These are phyloP conservation scores for Mycena citricolor DNA, from an alignment of 1,284 basidiomycete genomes.

Conservation along the genomic window DNA sequence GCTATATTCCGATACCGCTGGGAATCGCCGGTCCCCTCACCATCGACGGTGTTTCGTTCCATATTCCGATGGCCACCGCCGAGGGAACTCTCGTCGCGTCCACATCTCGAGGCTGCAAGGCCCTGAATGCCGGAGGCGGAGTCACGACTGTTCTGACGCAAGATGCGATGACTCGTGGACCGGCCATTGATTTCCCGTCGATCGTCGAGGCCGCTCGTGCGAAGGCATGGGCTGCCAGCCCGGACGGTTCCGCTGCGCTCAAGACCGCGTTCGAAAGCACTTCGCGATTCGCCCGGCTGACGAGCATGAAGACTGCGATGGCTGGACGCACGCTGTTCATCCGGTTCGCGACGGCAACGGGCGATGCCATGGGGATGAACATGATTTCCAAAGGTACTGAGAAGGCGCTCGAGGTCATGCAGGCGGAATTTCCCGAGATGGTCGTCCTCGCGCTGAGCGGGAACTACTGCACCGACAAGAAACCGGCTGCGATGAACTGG, in stretches of 20 bases:
- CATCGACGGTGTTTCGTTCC: slow-evolving; percentile 84
- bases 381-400: slow-evolving; percentile 98
- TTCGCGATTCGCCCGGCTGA: slow-evolving; percentile 84
- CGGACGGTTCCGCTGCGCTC: slow-evolving; percentile 76
- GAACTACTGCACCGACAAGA: slow-evolving; percentile 99
- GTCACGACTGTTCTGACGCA: slow-evolving; percentile 92
- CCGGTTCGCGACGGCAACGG: slow-evolving; percentile 94
- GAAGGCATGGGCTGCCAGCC: slow-evolving; percentile 87
- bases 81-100: slow-evolving; percentile 98
- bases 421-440: slow-evolving; percentile 89
- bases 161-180: slow-evolving; percentile 98
- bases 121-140: slow-evolving; percentile 93
- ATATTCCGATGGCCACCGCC: slow-evolving; percentile 98
- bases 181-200: slow-evolving; percentile 93
- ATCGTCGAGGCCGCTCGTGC: slow-evolving; percentile 80
- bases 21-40: slow-evolving; percentile 96
- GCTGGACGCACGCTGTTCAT: slow-evolving; percentile 93
- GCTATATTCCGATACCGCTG: slow-evolving; percentile 94
- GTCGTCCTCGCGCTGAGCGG: slow-evolving; percentile 90
- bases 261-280: slow-evolving; percentile 93
- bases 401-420: slow-evolving; percentile 85
- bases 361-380: slow-evolving; percentile 99
- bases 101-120: slow-evolving; percentile 96
- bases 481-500: slow-evolving; percentile 99
- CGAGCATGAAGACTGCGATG: slow-evolving; percentile 80